Evolutionary conservation across 305 asterid genomes (phyloP), one percentile per base, ranked within the genome.

Genomic region (Stenogyne calaminthoides): DNA sequence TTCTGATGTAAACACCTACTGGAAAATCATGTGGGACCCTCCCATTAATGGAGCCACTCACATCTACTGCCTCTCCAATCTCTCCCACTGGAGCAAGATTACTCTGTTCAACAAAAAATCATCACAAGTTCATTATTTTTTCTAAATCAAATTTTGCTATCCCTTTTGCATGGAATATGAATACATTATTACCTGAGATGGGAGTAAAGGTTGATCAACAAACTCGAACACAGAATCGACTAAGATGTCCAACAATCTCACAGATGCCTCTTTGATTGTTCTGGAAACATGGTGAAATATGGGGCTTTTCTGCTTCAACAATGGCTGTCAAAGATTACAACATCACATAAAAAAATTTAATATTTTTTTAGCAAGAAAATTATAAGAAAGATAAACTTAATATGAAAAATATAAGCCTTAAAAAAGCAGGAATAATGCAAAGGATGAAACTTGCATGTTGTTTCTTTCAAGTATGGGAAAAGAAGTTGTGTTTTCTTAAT

Each of bases 61-160:
- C 87, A 77, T 47, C 55, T 15, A 47, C 70, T 3, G 83, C 80
- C 69, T 75, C 76, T 29, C 76, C 89, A 7, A 82, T 59, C 80
- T 84, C 88, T 72, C 84, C 85, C 3, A 84, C 91, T 1, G 93
- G 91, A 58, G 76, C 89, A 79, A 84, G 82, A 64, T 86, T 86
- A 73, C 74, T 70, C 91, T 85, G 76, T 54, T 52, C 64, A 71
- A n/a, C 6, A 15, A 47, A n/a, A 47, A 47, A 3, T 47, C 55
- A 47, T 5, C 55, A 47, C 27, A 63, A 36, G 9, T 54, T 11
- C 61, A 19, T 12, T n/a, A 6, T 22, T 32, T 32, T 32, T 32
- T 61, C 19, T 4, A 49, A 10, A 63, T 36, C 22, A 18, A 37
- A 16, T 32, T 32, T 32, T 32, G 7, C 4, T 32, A 32, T 32